phyloP scores from a whole-genome alignment of 2,329 filamentous ascomycete genomes.

The Colletotrichum sp. region DNA sequence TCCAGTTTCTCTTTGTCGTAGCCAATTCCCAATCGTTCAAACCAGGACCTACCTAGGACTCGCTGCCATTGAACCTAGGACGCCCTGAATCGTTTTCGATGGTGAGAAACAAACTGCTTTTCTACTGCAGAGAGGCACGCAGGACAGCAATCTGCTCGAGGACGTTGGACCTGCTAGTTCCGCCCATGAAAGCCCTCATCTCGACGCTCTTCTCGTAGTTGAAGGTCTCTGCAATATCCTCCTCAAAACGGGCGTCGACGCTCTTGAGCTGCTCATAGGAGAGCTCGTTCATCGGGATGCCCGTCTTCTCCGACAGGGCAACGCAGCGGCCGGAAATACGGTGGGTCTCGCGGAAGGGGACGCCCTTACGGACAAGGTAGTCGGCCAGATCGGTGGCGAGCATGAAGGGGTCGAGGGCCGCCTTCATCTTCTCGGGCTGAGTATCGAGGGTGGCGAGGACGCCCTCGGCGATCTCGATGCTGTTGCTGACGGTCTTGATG shows the following conservation, averaged over 20 bases:
- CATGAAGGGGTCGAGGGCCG: constrained; percentile 82
- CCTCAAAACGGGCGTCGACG: constrained; percentile 72
- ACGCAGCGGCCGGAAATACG: constrained; percentile 78
- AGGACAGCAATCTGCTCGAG: constrained; percentile 64
- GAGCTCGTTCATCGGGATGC: constrained; percentile 73
- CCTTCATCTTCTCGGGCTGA: constrained; percentile 77
- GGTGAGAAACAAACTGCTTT: no score
- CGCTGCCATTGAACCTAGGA: not conserved
- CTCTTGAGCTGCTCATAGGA: constrained; percentile 68
- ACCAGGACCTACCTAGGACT: not conserved
- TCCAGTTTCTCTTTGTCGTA: not conserved
- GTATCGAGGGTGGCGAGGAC: constrained; percentile 76
- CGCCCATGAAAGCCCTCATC: constrained; percentile 76
- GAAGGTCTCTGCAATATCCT: constrained; percentile 74
- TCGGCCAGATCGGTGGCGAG: constrained; percentile 75
- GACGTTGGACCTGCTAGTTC: constrained; percentile 75
- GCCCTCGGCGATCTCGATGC: constrained; percentile 81
- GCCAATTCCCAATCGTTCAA: not conserved
- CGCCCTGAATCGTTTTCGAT: not conserved
- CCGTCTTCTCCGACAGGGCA: constrained; percentile 68
- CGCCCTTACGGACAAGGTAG: constrained; percentile 67
- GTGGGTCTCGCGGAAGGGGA: constrained; percentile 82
- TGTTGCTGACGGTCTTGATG: constrained; percentile 81
- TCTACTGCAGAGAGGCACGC: not conserved
- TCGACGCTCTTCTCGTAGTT: constrained; percentile 87